These are phyloP conservation scores for Chlorokybus atmophyticus DNA, from an alignment of 139 green algal genomes.

Conservation along the genomic window DNA sequence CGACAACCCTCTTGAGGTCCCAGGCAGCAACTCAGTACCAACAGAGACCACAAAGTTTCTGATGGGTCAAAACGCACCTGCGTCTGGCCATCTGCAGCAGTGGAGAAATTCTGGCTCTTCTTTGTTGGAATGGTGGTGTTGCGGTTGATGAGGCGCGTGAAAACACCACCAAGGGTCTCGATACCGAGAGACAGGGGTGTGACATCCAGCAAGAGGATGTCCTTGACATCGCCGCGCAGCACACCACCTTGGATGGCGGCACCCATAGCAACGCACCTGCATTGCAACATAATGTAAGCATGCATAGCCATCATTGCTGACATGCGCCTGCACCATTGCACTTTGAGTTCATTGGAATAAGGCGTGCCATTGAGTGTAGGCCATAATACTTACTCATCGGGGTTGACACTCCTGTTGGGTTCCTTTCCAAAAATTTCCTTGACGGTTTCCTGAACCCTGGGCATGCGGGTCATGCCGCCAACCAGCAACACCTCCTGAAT, in stretches of 20 bases:
- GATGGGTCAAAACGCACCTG: conserved; percentile 38
- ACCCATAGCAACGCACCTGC: conserved; percentile 92
- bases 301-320: too few species aligned
- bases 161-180: conserved; percentile 96
- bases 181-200: conserved; percentile 93
- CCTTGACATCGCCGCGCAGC: conserved; percentile 86
- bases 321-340: too few species aligned
- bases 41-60: too few species aligned
- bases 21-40: too few species aligned
- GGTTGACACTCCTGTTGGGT: conserved; percentile 82
- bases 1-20: too few species aligned
- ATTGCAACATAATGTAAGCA: too few species aligned
- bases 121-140: conserved; percentile 90
- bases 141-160: conserved; percentile 93
- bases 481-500: conserved; percentile 96
- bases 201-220: conserved; percentile 98
- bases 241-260: conserved; percentile 94
- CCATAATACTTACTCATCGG: too few species aligned
- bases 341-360: too few species aligned
- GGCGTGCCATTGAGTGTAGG: too few species aligned
- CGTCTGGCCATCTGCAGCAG: conserved; percentile 89
- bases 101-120: conserved; percentile 69
- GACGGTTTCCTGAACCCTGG: conserved; percentile 64
- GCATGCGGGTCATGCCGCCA: conserved; percentile 96
- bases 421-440: conserved; percentile 83